Evolutionary conservation across 73 alveolate genomes (phyloP).

Genomic region (Tetrahymena thermophila): DNA sequence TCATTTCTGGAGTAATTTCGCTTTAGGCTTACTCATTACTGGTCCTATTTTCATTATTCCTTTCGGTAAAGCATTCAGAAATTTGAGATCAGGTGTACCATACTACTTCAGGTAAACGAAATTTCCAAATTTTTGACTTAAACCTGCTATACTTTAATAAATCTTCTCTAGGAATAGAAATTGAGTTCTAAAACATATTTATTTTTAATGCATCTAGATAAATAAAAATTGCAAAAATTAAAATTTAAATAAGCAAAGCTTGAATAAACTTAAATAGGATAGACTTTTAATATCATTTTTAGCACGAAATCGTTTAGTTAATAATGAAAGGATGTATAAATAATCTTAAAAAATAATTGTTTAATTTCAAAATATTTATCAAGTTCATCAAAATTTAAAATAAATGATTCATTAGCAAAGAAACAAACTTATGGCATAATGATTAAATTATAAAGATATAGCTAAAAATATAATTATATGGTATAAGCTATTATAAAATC

Average conservation of each 20-base stretch:
- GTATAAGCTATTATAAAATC: no score
- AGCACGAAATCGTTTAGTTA: neutral
- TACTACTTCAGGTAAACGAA: neutral
- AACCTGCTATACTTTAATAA: neutral
- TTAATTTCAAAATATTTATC: neutral
- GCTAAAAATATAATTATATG: neutral
- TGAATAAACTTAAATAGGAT: neutral
- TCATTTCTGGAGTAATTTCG: neutral
- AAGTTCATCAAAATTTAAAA: neutral
- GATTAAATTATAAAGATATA: neutral
- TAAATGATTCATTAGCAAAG: neutral
- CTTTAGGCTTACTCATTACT: neutral
- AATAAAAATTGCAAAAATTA: no score
- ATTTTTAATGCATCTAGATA: neutral
- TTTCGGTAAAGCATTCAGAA: neutral
- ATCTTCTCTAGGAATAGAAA: neutral
- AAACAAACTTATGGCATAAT: no score
- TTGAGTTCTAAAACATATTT: neutral
- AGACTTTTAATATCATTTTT: neutral
- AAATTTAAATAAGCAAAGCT: neutral
- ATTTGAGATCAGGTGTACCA: conserved; percentile 1
- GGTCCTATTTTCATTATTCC: neutral
- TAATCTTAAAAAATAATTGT: neutral
- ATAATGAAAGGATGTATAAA: neutral
- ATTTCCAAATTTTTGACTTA: neutral